Evolutionary conservation across 2,329 filamentous ascomycete genomes (phyloP).

Genomic region (Exophiala sideris): DNA sequence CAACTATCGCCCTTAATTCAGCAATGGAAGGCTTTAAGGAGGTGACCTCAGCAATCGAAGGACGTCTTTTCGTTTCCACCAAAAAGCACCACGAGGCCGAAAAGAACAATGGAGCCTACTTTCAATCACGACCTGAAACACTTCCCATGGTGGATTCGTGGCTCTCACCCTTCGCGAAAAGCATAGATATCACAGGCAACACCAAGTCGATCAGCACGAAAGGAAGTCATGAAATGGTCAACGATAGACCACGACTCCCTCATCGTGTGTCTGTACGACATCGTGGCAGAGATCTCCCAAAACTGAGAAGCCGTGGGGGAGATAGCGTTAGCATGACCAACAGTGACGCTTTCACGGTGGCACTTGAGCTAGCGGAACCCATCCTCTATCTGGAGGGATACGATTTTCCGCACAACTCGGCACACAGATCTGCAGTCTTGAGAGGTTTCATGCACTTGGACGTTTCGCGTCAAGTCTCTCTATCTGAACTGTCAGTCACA

Average conservation of each 20-base stretch:
- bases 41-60: conserved; percentile 6
- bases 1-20: neutral
- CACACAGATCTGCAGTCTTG: conserved; percentile 5
- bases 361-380: conserved; percentile 4
- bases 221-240: neutral
- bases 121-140: conserved; percentile 1
- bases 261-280: neutral
- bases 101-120: conserved; percentile 2
- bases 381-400: conserved; percentile 7
- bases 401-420: conserved; percentile 6
- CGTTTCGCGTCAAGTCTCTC: neutral
- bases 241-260: neutral
- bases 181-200: conserved; percentile 1
- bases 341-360: conserved; percentile 1
- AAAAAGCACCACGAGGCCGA: conserved; percentile 1
- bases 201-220: neutral
- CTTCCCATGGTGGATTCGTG: conserved; percentile 4
- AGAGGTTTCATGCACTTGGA: conserved; percentile 1
- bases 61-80: conserved; percentile 6
- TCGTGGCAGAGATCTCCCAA: neutral
- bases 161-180: conserved; percentile 4
- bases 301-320: neutral
- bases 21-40: conserved; percentile 8
- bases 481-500: neutral
- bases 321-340: neutral